Conservation (phyloP, 2,329 filamentous ascomycete species). For the Fusarium sp. region DNA sequence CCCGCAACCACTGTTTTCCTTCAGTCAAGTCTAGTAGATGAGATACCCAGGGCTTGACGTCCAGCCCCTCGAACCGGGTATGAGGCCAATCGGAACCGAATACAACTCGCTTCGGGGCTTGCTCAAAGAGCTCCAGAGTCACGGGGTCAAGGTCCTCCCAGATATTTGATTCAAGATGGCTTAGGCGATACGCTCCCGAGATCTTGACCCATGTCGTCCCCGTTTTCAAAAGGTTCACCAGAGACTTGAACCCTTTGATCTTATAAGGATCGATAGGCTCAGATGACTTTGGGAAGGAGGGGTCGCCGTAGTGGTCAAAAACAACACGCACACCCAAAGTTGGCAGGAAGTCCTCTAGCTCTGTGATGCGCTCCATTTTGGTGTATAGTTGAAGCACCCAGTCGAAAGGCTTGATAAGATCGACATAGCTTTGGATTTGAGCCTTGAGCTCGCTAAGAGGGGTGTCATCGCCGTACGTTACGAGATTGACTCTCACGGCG, state of each 20-base stretch:
- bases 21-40: too few species aligned
- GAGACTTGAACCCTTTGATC: background rate
- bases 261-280: background rate
- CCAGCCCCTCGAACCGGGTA: too few species aligned
- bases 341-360: background rate
- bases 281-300: background rate
- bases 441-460: background rate
- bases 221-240: background rate
- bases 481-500: background rate
- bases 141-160: too few species aligned
- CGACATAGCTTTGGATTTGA: background rate
- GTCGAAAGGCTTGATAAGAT: background rate
- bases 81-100: too few species aligned
- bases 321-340: background rate
- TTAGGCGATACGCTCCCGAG: too few species aligned
- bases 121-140: too few species aligned
- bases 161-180: too few species aligned
- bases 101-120: too few species aligned
- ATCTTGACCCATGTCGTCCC: too few species aligned
- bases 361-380: background rate
- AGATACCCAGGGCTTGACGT: too few species aligned
- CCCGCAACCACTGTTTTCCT: too few species aligned
- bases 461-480: background rate
- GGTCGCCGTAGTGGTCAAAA: constrained; percentile 1
- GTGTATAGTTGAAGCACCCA: background rate